These are phyloP conservation scores for Thalassiosira gravida DNA, from an alignment of 352 stramenopile genomes.

Conservation along the genomic window DNA sequence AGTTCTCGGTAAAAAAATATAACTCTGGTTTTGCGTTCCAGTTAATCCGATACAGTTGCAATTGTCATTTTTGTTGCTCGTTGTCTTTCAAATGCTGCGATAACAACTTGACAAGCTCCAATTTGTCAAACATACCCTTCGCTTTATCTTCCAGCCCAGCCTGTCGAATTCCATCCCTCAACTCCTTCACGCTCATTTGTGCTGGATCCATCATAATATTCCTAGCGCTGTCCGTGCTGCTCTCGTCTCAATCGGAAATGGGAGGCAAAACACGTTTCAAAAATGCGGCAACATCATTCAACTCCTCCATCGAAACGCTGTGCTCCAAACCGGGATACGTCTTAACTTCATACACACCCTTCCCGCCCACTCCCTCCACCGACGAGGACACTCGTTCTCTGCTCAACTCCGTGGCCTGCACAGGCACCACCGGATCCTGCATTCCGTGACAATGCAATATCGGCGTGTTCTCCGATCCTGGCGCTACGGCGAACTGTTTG, in stretches of 20 bases:
- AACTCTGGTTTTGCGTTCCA: too few species aligned
- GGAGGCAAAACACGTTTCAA: slow-evolving; percentile 45
- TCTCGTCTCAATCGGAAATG: not conserved
- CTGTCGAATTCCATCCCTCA: slow-evolving; percentile 39
- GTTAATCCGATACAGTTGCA: too few species aligned
- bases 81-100: slow-evolving; percentile 23
- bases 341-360: slow-evolving; percentile 43
- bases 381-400: slow-evolving; percentile 31
- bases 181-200: slow-evolving; percentile 53
- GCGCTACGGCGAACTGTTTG: slow-evolving; percentile 34
- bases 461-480: slow-evolving; percentile 40
- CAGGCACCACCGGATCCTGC: slow-evolving; percentile 43
- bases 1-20: too few species aligned
- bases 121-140: slow-evolving; percentile 54
- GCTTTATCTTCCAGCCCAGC: slow-evolving; percentile 39
- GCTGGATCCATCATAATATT: slow-evolving; percentile 22
- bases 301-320: slow-evolving; percentile 52
- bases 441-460: slow-evolving; percentile 62
- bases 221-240: not conserved
- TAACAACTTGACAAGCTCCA: slow-evolving; percentile 49
- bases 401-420: slow-evolving; percentile 41
- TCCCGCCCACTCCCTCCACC: slow-evolving; percentile 18
- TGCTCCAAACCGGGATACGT: slow-evolving; percentile 52
- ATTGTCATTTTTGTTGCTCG: slow-evolving; percentile 18
- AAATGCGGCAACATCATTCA: slow-evolving; percentile 46